Percentiles rank a stretch among this genome's conserved stretches.
Conservation (phyloP, 2,329 filamentous ascomycete genomes). For the Fusarium subglutinans region DNA sequence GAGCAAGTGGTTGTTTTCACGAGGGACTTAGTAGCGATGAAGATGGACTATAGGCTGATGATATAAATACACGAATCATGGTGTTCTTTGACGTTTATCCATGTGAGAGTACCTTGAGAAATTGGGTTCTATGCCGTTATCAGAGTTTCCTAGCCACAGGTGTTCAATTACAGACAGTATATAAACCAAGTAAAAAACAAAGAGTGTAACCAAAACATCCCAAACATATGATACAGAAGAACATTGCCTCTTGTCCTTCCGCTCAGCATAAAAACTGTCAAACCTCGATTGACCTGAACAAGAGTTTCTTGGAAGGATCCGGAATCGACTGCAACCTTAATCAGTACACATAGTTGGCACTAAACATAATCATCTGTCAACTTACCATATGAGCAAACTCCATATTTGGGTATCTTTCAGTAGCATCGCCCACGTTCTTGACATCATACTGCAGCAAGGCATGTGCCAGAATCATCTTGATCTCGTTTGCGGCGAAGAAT, state of each 20-base stretch:
- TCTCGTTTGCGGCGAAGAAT: not conserved
- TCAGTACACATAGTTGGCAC: not conserved
- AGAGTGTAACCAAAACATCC: not conserved
- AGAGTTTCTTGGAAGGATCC: not conserved
- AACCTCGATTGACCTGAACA: not conserved
- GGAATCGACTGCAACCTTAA: accelerated
- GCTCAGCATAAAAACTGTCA: accelerated
- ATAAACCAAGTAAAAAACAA: not conserved
- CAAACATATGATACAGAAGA: not conserved
- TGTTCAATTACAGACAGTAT: not conserved
- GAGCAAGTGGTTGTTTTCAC: not conserved
- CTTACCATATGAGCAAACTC: not conserved
- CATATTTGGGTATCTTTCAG: not conserved
- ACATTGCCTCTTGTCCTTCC: accelerated
- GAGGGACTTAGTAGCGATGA: not conserved
- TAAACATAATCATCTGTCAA: accelerated
- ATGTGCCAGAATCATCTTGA: not conserved
- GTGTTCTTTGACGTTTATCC: not conserved
- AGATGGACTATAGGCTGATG: not conserved
- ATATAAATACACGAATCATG: not conserved
- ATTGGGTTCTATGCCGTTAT: not conserved
- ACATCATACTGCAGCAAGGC: not conserved
- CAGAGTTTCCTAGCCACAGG: not conserved
- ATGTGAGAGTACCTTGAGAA: not conserved
- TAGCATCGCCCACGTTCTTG: accelerated